Base-by-base conservation (phyloP, 2,329 filamentous ascomycete genomes). In the Fusarium protoensiforme region DNA sequence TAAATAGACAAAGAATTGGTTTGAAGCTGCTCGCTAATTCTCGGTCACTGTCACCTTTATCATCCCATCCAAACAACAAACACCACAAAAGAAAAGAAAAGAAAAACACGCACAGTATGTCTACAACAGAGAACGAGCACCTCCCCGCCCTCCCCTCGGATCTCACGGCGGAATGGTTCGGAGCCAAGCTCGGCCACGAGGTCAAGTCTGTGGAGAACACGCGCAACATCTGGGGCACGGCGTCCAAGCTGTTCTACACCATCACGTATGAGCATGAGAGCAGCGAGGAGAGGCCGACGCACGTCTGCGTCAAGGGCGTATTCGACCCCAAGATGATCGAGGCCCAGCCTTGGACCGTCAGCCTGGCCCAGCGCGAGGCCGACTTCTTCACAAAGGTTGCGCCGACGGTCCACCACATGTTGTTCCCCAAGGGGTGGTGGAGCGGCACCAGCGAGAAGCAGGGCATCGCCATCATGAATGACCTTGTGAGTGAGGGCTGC, bases 391-490 rank as follows among this genome's bases (percentile, higher is more conserved):
- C 73, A 2, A 78, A 79, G 64, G 69, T 84, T 9, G 81, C 81
- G 1, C 81, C 83, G 4, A 65, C 43, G 1, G 71, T 83, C 27
- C 74, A 76, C 41, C 57, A 77, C 33, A 73, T 82, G 77, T 68
- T 73, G 53, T 81, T 80, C 57, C 82, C 82, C 22, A 82, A 75
- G 54, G 77, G 78, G 8, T 84, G 80, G 81, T 84, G 81, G 81
- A 76, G 74, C 5, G 82, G 80, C n/a, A 78, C 67, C 9, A 79
- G 72, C 61, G 76, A 80, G 7, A 78, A 71, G 38, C 83, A 84
- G 56, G 82, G 82, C 9, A 83, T 84, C 48, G 78, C 77, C 24
- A 78, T 84, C 63, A 83, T 84, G 81, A 76, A 75, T 7, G 82
- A 84, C 67, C 76, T 84, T 3, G 68, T 64, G 1, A 58, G 75